Base-by-base conservation (phyloP, 805 yeast species). In the Diddensiella santjacobensis region DNA sequence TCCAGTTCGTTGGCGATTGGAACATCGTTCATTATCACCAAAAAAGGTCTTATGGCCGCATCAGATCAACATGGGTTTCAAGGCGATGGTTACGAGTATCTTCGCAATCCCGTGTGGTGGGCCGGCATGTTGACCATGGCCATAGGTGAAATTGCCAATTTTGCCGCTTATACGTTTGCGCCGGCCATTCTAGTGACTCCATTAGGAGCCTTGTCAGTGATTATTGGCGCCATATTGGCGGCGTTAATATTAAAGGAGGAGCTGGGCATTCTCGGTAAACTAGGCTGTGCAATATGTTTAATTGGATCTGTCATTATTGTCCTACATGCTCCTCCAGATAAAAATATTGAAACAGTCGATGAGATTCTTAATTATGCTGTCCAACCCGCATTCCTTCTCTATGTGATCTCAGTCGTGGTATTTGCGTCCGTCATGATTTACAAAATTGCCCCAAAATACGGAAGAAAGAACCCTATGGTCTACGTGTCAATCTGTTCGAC, bases 131-230 rank as follows among this genome's bases (percentile, higher is more conserved):
- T 81, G 24, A 81, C 95, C 42, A 71, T 88, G 96, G 95, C 93
- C 2, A 68, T 88, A 19, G 96, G 96, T 3, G 96, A 88, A 63
- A 69, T 88, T 36, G 96, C 96, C 49, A 88, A 88, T 63, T 88
- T 88, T 63, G 96, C 96, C 2, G 96, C 96, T 0, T 88, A 88
- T 63, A 88, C 96, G 1, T 88, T 88, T 74, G 96, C 96, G 0
- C 96, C 96, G 2, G 95, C 96, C 1, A 85, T 89, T 54, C 68
- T 88, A 57, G 96, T 88, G 37, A 88, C 96, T 3, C 96, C 96
- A 3, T 71, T 88, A 47, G 96, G 96, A 10, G 96, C 96, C 0
- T 71, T 88, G 22, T 81, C 90, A 4, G 96, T 88, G 20, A 86
- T 88, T 54, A 88, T 88, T 52, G 96, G 96, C 13, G 96, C 96